Conservation (phyloP, 192 early-diverging fungal genomes). For the Backusella parvicylindrica region DNA sequence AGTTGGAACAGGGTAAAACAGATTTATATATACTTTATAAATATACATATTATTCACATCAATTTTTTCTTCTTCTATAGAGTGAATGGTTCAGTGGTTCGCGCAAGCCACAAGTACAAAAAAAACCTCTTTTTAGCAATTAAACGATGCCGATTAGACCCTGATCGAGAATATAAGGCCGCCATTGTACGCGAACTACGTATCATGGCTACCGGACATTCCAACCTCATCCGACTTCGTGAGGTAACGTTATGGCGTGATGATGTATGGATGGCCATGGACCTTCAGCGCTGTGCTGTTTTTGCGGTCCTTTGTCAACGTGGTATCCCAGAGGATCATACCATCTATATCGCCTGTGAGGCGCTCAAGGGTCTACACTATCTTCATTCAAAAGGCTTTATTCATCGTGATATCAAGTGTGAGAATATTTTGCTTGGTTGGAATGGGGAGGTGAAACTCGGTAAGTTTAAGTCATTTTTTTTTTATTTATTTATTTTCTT, state of each 20-base stretch:
- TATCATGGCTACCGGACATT: slow-evolving; percentile 35
- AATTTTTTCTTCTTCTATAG: not conserved
- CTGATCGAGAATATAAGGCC: slow-evolving; percentile 33
- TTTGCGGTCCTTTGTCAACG: slow-evolving; percentile 36
- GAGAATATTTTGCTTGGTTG: slow-evolving; percentile 40
- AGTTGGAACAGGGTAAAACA: slow-evolving; percentile 20
- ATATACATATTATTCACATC: not conserved
- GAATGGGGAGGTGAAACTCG: slow-evolving; percentile 42
- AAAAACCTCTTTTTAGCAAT: slow-evolving; percentile 29
- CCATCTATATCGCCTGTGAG: slow-evolving; percentile 36
- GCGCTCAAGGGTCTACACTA: slow-evolving; percentile 35
- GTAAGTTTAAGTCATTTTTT: slow-evolving; percentile 17
- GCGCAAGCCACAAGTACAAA: slow-evolving; percentile 25
- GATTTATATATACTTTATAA: not conserved
- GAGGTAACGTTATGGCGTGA: slow-evolving; percentile 34
- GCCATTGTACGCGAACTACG: slow-evolving; percentile 34
- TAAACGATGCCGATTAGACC: slow-evolving; percentile 33
- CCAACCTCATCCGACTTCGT: slow-evolving; percentile 33
- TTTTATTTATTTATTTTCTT: not conserved
- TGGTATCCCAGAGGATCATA: slow-evolving; percentile 37
- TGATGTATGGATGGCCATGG: slow-evolving; percentile 41
- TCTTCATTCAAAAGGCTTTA: slow-evolving; percentile 36
- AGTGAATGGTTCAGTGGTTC: slow-evolving; percentile 34
- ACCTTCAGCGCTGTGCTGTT: slow-evolving; percentile 32
- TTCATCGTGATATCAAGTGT: slow-evolving; percentile 48